Evolutionary conservation across 805 yeast genomes (phyloP), one percentile per base, ranked within the genome.

Genomic region (Myxozyma neotropica): DNA sequence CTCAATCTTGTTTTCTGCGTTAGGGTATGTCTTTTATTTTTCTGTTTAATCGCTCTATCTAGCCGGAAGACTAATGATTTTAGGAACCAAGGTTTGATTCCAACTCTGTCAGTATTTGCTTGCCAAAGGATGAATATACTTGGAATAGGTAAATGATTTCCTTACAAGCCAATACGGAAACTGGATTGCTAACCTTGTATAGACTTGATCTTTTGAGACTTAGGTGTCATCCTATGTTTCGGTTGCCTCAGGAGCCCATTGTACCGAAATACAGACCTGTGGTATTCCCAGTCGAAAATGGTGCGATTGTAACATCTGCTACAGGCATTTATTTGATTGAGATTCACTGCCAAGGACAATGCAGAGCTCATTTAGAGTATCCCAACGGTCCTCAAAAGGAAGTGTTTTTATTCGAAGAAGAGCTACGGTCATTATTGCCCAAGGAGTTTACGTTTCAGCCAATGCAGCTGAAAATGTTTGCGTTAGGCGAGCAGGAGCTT

Each of bases 1-100:
- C 82, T 90, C 79, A 88, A 91, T 72, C 79, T 98, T 58, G 83
- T 89, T 10, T 94, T 91, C 70, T 78, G 86, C 75, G 83, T 96
- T 0, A 52, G 52, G 17, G 64, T 57, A 43, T 77, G 84, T 59
- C 97, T 91, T 4, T 12, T 26, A 7, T 5, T 24, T 44, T 33
- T 13, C 15, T 33, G 31, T n/a, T 33, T 29, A 15, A 24, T 2
- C 4, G 3, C n/a, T n/a, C n/a, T n/a, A n/a, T n/a, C n/a, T n/a
- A n/a, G n/a, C n/a, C n/a, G 21, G 17, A 26, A 35, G 12, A 15
- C n/a, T 40, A 21, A 17, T 26, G 13, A 10, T 39, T 31, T 19
- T 31, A 47, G 55, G 54, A 49, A 27, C 51, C 54, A 8, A 17
- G 29, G 23, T 21, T 27, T 15, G 19, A 27, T 24, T 35, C 43